These are phyloP conservation scores for Macaranga tanarius DNA, from an alignment of 441 rosid species.

Conservation along the genomic window DNA sequence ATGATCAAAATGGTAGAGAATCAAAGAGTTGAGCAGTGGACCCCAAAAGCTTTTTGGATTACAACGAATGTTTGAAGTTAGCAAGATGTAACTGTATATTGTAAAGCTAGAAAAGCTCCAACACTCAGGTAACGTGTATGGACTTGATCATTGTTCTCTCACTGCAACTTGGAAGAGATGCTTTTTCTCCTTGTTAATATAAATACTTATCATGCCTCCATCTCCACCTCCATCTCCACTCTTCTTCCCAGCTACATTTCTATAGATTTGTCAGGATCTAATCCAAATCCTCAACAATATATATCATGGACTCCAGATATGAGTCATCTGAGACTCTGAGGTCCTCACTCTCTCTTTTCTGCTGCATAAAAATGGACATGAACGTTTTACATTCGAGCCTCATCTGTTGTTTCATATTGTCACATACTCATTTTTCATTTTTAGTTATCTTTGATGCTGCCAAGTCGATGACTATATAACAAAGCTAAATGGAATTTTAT, in stretches of 20 bases:
- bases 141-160: neutral
- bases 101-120: neutral
- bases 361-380: neutral
- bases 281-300: neutral
- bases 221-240: neutral
- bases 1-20: neutral
- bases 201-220: slow-evolving; percentile 4
- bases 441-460: too few species aligned
- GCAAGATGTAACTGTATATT: neutral
- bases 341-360: slow-evolving; percentile 22
- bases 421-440: too few species aligned
- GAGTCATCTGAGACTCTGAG: slow-evolving; percentile 44
- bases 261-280: neutral
- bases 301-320: slow-evolving; percentile 35
- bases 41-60: slow-evolving; percentile 19
- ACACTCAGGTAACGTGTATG: slow-evolving; percentile 2
- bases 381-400: neutral
- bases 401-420: too few species aligned
- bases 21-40: slow-evolving; percentile 7
- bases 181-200: neutral
- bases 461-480: too few species aligned
- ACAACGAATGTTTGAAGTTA: slow-evolving; percentile 17
- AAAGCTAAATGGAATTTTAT: too few species aligned
- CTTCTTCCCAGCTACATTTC: neutral
- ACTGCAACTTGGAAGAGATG: slow-evolving; percentile 7